A percentile compares a stretch with the other conserved stretches of the same genome.
phyloP scores from a whole-genome alignment of 768 basidiomycete genomes.

The Mycena belliarum region DNA sequence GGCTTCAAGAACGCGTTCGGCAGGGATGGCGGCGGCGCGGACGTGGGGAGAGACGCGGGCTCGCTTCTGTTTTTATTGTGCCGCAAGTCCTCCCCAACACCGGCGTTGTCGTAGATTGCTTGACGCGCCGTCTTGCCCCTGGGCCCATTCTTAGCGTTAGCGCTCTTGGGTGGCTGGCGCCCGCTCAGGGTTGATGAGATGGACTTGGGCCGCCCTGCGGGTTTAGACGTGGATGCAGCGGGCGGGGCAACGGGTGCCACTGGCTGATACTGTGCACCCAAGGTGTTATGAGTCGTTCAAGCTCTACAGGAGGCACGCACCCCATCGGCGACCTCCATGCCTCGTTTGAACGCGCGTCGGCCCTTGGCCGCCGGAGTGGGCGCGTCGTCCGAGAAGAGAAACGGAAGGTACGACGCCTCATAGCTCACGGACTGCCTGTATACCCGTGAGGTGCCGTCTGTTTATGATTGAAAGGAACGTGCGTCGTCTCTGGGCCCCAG shows the following conservation, averaged over 20 bases:
- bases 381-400: constrained; percentile 46
- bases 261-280: neutral
- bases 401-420: constrained; percentile 68
- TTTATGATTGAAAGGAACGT: neutral
- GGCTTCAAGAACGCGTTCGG: constrained; percentile 53
- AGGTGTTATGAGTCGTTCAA: neutral
- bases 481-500: constrained; percentile 39
- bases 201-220: neutral
- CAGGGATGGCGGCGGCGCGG: neutral
- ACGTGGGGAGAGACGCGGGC: neutral
- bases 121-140: constrained; percentile 44
- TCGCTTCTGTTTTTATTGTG: neutral
- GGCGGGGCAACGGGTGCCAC: neutral
- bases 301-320: constrained; percentile 12
- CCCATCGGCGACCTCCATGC: constrained; percentile 42
- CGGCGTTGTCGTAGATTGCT: constrained; percentile 45
- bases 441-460: neutral
- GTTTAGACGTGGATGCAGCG: neutral
- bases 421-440: constrained; percentile 36
- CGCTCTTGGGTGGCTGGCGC: constrained; percentile 18
- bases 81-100: constrained; percentile 53
- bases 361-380: constrained; percentile 35
- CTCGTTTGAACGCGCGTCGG: constrained; percentile 54
- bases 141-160: constrained; percentile 26
- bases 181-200: constrained; percentile 2